Evolutionary conservation across 495 filamentous ascomycete genomes (phyloP).

Genomic region (Xylaria venustula): DNA sequence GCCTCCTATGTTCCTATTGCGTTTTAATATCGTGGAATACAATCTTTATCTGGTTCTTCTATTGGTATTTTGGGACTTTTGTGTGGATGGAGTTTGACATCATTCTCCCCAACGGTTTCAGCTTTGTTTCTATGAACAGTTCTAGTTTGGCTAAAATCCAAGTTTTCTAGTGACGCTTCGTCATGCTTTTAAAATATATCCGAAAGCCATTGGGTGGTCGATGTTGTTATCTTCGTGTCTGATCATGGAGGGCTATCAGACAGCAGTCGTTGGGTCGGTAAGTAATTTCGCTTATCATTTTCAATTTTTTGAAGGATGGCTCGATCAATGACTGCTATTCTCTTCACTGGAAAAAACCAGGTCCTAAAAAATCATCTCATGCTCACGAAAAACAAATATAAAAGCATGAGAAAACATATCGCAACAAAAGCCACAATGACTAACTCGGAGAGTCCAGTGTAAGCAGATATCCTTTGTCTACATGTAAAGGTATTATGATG

Average conservation of each 20-base stretch:
- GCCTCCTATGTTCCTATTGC: no score
- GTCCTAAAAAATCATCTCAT: no score
- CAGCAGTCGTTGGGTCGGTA: conserved; percentile 32
- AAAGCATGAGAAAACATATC: no score
- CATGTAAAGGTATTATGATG: no score
- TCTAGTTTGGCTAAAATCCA: conserved; percentile 18
- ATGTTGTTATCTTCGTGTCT: conserved; percentile 50
- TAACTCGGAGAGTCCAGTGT: not conserved
- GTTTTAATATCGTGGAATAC: no score
- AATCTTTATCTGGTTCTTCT: not conserved
- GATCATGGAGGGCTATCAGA: conserved; percentile 55
- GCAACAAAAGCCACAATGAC: not conserved
- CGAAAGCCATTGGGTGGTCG: conserved; percentile 47
- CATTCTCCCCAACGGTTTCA: no score
- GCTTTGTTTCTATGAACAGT: no score
- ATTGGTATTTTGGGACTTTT: not conserved
- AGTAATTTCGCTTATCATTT: conserved; percentile 1
- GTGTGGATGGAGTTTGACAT: no score
- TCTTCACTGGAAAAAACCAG: not conserved
- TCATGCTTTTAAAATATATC: conserved; percentile 41
- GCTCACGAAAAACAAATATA: no score
- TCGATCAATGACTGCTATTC: no score
- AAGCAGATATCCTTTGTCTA: not conserved
- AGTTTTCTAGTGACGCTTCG: conserved; percentile 28
- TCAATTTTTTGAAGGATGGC: no score